Base-by-base conservation (phyloP, 2,329 filamentous ascomycete genomes). In the Clathrospora elynae region DNA sequence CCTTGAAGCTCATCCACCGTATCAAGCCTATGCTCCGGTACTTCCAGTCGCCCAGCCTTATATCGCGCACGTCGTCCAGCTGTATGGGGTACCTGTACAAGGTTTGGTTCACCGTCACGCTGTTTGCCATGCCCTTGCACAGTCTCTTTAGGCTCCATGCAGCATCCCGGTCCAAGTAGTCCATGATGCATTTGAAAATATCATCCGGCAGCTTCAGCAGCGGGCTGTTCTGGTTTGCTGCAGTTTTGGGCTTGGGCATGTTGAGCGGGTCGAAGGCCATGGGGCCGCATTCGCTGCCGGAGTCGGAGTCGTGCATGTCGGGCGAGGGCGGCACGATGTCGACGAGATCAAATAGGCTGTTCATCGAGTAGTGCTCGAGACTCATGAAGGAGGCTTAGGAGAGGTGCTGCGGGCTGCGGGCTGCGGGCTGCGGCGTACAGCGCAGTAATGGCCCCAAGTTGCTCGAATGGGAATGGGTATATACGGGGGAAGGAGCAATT, bases 121-220 rank as follows among this genome's bases (percentile, higher is more conserved):
- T 68, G 28, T 32, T 50, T 13, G 63, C 51, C 57, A 68, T 53
- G 45, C 66, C 66, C 23, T 54, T 57, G 41, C 66, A 70, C 20
- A 62, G 34, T 5, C 57, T 51, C 55, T 68, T 70, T 17, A 70
- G 48, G n/a, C 55, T 52, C 59, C 59, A 67, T 8, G 66, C 66
- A 17, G 56, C 55, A 24, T 64, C 59, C 17, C 66, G 50, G 29
- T 67, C 58, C 5, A 70, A 55, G 37, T 70, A 66, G 51, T 70
- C 66, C 37, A 61, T 50, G 28, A 70, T 51, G 38, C 65, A 68
- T 32, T 61, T 62, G 57, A 70, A 68, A 32, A 70, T 63, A 42
- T 70, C 66, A 42, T 66, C 63, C 4, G 66, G 66, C 24, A 70
- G 58, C 37, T 54, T 56, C 24, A 68, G 51, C 29, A 70, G 61